Evolutionary conservation across 2,329 filamentous ascomycete genomes (phyloP), one percentile per base, ranked within the genome.

Genomic region (Colletotrichum caudatum): DNA sequence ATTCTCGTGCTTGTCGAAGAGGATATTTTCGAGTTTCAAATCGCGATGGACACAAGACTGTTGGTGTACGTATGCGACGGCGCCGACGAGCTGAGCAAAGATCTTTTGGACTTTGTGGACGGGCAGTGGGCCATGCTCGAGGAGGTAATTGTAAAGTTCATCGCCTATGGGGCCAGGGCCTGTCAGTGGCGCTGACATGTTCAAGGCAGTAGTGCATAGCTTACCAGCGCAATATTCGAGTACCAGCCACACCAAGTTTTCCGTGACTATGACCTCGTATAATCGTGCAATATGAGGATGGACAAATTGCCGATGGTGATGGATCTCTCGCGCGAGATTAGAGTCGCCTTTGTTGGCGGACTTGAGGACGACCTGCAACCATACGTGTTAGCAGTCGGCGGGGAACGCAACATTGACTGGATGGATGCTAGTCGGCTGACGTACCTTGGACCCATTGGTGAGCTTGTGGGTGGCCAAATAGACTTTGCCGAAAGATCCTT

Each of bases 211-310:
- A 26, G 71, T 84, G 63, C 29, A 23, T 9, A 26, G 39, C 64
- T 44, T 89, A 94, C 94, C 95, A 74, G 94, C 92, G 82, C 96
- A 99, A 81, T 97, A 99, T 84, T 99, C 96, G 77, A 99, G 85
- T 39, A 97, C 96, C 78, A 99, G 88, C 96, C 96, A 99, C 64
- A 99, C 97, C 81, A 98, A 82, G 61, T 86, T 91, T 83, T 99
- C 96, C 1, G 96, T 99, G 74, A 99, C 95, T 77, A 99, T 97
- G 72, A 99, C 95, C 85, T 99, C 96, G 85, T 99, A 98, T 29
- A 99, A 86, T 62, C 96, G 90, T 57, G 96, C 95, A 77, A 99
- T 99, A 83, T 99, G 96, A 29, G 96, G 96, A 79, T 99, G 96
- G 75, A 97, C 89, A 82, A 99, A 98, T 82, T 99, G 96, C 76